Evolutionary conservation across 495 filamentous ascomycete species (phyloP), one percentile per base, ranked within the genome.

Genomic region (Delitschia confertaspora): DNA sequence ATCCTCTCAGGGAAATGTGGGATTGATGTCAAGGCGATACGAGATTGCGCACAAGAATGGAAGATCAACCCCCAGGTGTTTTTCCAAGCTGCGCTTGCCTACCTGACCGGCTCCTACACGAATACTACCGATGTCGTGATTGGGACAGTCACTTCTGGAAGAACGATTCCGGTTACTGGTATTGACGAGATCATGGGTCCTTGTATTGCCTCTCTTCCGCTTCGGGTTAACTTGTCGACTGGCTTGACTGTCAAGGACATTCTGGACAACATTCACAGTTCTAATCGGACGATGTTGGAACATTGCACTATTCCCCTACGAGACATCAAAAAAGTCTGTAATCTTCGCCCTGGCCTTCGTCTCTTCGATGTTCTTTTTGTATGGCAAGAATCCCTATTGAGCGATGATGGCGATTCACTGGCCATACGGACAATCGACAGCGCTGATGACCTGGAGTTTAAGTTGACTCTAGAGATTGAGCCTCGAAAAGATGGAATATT

Each of bases 141-240:
- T 44, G 88, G 88, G 2, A 74, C 73, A 6, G 80, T 88, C 10
- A 75, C 77, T 21, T 89, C 86, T 20, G 86, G 86, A 3, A 68
- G 85, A 24, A 83, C 78, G 4, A 53, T 82, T 16, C 73, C 83
- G 1, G 50, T 88, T 6, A 43, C 68, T 3, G 71, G 70, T 0
- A 75, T 89, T 31, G 83, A 91, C 38, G 64, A 75, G 10, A 74
- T 86, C 16, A 59, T 83, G 38, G 85, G 85, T 0, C 86, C 85
- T 0, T 84, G 76, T 45, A 76, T 91, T 38, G 60, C 73, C 2
- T 77, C 81, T 0, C 60, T 87, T 0, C 85, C 85, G 3, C 65
- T 84, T 5, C 72, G 85, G 29, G 67, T 78, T 13, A 59, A 79
- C 42, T 37, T 70, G 1, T 38, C 50, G 6, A 60, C 65, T 27